These are phyloP conservation scores for Protomyces arabidopsidicola DNA, from an alignment of 1,139 yeast species.

Conservation along the genomic window DNA sequence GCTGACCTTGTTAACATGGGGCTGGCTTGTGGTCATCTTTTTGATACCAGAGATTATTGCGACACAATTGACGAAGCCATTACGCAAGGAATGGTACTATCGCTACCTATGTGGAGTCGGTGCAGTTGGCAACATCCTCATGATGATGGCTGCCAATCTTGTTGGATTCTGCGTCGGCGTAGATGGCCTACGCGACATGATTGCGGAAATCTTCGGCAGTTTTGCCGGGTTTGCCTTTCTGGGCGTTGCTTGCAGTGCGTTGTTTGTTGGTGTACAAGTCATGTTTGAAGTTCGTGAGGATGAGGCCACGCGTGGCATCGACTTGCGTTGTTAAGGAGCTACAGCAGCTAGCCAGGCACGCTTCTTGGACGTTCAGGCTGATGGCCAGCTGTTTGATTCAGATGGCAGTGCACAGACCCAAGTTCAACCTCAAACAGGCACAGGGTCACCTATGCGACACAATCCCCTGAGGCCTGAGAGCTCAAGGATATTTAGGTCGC, in stretches of 20 bases:
- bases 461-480: too few relatives aligned
- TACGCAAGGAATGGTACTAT: slow-evolving; percentile 50
- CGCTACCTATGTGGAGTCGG: slow-evolving; percentile 81
- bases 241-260: slow-evolving; percentile 56
- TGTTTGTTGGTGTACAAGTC: slow-evolving; percentile 81
- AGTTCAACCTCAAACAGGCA: too few relatives aligned
- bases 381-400: too few relatives aligned
- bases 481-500: too few relatives aligned
- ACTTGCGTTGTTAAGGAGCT: slow-evolving; percentile 16
- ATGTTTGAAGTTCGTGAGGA: slow-evolving; percentile 91
- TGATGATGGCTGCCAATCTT: slow-evolving; percentile 96
- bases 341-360: not conserved
- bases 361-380: too few relatives aligned
- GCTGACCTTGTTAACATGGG: slow-evolving; percentile 81
- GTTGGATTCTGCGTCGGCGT: slow-evolving; percentile 91
- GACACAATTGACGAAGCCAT: slow-evolving; percentile 44
- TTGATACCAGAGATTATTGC: slow-evolving; percentile 80
- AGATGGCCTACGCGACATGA: slow-evolving; percentile 68
- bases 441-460: too few relatives aligned
- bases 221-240: slow-evolving; percentile 61
- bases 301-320: slow-evolving; percentile 43
- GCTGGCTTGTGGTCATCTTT: slow-evolving; percentile 86
- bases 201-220: slow-evolving; percentile 69
- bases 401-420: too few relatives aligned
- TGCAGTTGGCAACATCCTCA: slow-evolving; percentile 85